Percentiles rank a stretch among this genome's conserved stretches.
phyloP scores from a whole-genome alignment of 495 filamentous ascomycete genomes.

The Melanomma pulvis-pyrius region DNA sequence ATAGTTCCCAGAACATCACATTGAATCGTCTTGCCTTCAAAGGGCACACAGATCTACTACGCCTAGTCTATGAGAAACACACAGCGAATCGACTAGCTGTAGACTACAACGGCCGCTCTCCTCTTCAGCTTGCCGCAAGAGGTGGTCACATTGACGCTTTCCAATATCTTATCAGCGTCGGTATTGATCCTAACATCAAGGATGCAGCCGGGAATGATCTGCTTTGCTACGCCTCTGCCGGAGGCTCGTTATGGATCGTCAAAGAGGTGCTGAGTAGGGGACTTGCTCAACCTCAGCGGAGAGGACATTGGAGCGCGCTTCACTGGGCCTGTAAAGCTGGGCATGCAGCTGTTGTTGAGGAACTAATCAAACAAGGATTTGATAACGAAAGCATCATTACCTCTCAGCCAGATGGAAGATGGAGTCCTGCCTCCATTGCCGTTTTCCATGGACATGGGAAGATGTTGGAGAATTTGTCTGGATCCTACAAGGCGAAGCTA shows the following conservation, averaged over 20 bases:
- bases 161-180: conserved; percentile 1
- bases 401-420: background rate
- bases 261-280: background rate
- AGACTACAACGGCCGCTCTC: background rate
- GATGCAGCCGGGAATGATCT: background rate
- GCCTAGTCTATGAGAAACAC: background rate
- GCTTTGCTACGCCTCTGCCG: background rate
- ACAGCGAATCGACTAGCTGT: background rate
- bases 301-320: background rate
- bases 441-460: background rate
- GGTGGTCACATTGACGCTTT: background rate
- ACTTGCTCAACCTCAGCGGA: background rate
- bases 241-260: background rate
- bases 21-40: background rate
- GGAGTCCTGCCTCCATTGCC: conserved; percentile 1
- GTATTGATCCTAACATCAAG: background rate
- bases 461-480: background rate
- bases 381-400: background rate
- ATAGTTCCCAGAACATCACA: no score
- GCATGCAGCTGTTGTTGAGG: background rate
- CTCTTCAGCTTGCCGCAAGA: conserved; percentile 1
- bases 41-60: background rate
- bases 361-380: background rate
- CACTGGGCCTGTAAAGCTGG: background rate
- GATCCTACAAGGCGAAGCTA: background rate